Evolutionary conservation across 1,284 basidiomycete species (phyloP).

Genomic region (Phellopilus nigrolimitatus): DNA sequence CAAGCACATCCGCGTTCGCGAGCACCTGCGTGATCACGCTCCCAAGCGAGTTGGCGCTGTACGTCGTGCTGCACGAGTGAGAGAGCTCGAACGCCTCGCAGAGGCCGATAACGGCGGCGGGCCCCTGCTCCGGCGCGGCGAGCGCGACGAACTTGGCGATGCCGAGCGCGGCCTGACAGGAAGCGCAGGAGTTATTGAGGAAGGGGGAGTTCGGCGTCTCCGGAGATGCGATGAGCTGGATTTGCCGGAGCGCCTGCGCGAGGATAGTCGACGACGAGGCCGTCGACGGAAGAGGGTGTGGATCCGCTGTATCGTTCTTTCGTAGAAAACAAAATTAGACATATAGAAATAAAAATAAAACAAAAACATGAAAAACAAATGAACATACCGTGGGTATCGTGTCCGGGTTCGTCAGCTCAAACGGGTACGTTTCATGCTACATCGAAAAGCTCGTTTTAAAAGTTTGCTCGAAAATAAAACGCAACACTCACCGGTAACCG

Average conservation of each 20-base stretch:
- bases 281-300: conserved; percentile 56
- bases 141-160: conserved; percentile 63
- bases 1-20: conserved; percentile 59
- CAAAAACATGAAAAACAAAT: not conserved
- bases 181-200: conserved; percentile 47
- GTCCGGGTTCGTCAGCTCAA: conserved; percentile 54
- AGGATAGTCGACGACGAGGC: conserved; percentile 42
- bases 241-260: conserved; percentile 47
- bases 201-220: conserved; percentile 41
- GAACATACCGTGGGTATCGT: conserved; percentile 43
- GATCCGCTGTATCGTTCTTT: conserved; percentile 58
- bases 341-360: not conserved
- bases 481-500: conserved; percentile 43
- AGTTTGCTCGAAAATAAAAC: conserved; percentile 5
- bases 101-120: conserved; percentile 50
- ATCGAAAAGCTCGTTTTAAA: conserved; percentile 1
- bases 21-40: conserved; percentile 63
- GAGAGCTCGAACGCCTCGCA: conserved; percentile 59
- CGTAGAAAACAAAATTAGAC: too few species aligned
- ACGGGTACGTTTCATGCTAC: conserved; percentile 53
- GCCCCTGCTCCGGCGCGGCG: conserved; percentile 59
- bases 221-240: conserved; percentile 42
- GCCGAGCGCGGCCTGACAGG: conserved; percentile 59
- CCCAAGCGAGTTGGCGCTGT: conserved; percentile 47
- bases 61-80: conserved; percentile 45